Evolutionary conservation across 345 rosid genomes (phyloP).

Genomic region (Salix udensis): DNA sequence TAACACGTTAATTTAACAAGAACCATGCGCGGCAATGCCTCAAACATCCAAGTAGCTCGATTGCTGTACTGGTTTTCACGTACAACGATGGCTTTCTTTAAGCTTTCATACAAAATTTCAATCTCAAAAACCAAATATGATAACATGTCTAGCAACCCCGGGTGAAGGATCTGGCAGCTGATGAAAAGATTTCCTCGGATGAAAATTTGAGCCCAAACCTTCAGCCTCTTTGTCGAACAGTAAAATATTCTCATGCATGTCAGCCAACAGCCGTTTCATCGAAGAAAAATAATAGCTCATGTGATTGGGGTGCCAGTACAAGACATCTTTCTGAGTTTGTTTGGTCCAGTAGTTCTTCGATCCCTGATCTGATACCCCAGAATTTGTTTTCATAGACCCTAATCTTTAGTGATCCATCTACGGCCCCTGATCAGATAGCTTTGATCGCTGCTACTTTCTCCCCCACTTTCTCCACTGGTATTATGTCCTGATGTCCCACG

Average conservation of each 20-base stretch:
- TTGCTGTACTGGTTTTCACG: slow-evolving; percentile 8
- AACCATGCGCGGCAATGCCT: too few species aligned
- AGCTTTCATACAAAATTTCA: slow-evolving; percentile 20
- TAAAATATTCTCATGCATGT: background rate
- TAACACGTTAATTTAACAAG: background rate
- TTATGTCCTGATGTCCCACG: slow-evolving; percentile 56
- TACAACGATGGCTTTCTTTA: background rate
- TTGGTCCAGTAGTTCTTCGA: background rate
- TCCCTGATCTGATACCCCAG: background rate
- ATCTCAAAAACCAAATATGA: background rate
- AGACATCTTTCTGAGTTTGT: background rate
- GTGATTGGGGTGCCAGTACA: background rate
- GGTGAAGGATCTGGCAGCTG: background rate
- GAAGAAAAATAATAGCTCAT: background rate
- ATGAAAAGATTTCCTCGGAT: background rate
- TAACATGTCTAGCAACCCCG: background rate
- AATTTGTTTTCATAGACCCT: slow-evolving; percentile 11
- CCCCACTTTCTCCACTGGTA: slow-evolving; percentile 85
- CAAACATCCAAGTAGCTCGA: background rate
- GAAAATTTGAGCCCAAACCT: slow-evolving; percentile 5
- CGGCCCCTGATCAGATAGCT: slow-evolving; percentile 65
- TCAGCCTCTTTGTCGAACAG: slow-evolving; percentile 8
- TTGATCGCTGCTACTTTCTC: slow-evolving; percentile 95
- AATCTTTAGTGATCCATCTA: slow-evolving; percentile 84
- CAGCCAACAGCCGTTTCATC: slow-evolving; percentile 1